These are phyloP conservation scores for Tricladium varicosporioides DNA, from an alignment of 2,329 filamentous ascomycete species.

Conservation along the genomic window DNA sequence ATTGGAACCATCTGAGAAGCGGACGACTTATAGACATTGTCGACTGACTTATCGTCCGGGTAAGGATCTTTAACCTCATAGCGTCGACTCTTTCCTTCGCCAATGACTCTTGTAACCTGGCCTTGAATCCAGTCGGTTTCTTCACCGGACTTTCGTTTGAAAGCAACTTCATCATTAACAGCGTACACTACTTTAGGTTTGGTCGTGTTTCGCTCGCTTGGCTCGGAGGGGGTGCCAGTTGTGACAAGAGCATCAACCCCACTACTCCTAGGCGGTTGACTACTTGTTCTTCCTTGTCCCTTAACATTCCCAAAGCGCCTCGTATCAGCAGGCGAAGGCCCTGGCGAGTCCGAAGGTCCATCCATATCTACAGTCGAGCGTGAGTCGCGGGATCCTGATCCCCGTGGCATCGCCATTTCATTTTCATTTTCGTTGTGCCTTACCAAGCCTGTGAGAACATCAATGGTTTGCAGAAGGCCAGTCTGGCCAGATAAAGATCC, in stretches of 20 bases:
- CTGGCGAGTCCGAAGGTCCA: slow-evolving; percentile 32
- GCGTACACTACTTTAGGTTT: slow-evolving; percentile 54
- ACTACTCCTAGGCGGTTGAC: slow-evolving; percentile 30
- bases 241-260: slow-evolving; percentile 17
- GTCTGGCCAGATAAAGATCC: slow-evolving; percentile 7
- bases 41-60: slow-evolving; percentile 66
- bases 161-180: slow-evolving; percentile 64
- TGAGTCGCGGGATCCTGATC: slow-evolving; percentile 23
- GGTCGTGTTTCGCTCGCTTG: slow-evolving; percentile 18
- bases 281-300: slow-evolving; percentile 25
- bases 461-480: slow-evolving; percentile 12
- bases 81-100: slow-evolving; percentile 73
- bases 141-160: slow-evolving; percentile 56
- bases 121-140: slow-evolving; percentile 71
- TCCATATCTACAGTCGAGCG: slow-evolving; percentile 31
- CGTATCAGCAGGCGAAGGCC: slow-evolving; percentile 31
- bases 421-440: slow-evolving; percentile 25
- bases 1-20: slow-evolving; percentile 78
- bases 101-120: slow-evolving; percentile 71
- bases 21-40: slow-evolving; percentile 62
- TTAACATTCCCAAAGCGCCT: slow-evolving; percentile 29
- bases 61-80: slow-evolving; percentile 81
- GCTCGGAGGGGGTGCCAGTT: slow-evolving; percentile 24
- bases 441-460: slow-evolving; percentile 22
- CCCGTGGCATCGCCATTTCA: slow-evolving; percentile 15